Evolutionary conservation across 495 filamentous ascomycete species (phyloP).

Genomic region (Pseudotulostoma volvatum): DNA sequence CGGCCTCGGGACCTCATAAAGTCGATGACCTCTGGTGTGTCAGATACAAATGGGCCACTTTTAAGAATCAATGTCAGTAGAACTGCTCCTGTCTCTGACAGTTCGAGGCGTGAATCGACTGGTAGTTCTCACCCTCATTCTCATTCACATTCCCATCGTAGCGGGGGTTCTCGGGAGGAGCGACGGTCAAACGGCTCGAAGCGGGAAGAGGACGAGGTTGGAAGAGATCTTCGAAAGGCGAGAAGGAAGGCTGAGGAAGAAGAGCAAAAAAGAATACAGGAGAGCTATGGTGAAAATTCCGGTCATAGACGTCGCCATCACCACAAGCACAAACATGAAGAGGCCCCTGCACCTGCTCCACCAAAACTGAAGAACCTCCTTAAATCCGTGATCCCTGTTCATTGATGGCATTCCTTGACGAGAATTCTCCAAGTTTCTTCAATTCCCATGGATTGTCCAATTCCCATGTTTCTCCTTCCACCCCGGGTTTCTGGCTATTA

Average conservation of each 20-base stretch:
- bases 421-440: too few relatives aligned
- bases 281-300: conserved; percentile 4
- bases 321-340: conserved; percentile 14
- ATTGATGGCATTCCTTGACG: too few relatives aligned
- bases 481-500: too few relatives aligned
- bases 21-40: conserved; percentile 24
- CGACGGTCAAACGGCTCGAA: conserved; percentile 15
- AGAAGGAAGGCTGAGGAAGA: conserved; percentile 4
- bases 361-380: conserved; percentile 22
- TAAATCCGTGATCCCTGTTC: conserved; percentile 19
- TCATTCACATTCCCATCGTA: conserved; percentile 8
- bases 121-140: conserved; percentile 18
- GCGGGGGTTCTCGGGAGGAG: conserved; percentile 17
- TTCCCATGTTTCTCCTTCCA: too few relatives aligned
- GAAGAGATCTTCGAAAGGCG: conserved; percentile 7
- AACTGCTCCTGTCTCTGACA: conserved; percentile 15
- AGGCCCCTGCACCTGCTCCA: conserved; percentile 16
- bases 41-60: conserved; percentile 20
- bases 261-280: conserved; percentile 3
- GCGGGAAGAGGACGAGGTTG: conserved; percentile 8
- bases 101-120: conserved; percentile 16
- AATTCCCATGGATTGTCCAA: too few relatives aligned
- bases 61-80: conserved; percentile 22
- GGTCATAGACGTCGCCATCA: conserved; percentile 14
- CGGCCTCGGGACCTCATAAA: conserved; percentile 23